Percentiles rank a stretch among this genome's conserved stretches.
Conservation (phyloP, 2,329 filamentous ascomycete species). For the Botryosphaeria dothidea region DNA sequence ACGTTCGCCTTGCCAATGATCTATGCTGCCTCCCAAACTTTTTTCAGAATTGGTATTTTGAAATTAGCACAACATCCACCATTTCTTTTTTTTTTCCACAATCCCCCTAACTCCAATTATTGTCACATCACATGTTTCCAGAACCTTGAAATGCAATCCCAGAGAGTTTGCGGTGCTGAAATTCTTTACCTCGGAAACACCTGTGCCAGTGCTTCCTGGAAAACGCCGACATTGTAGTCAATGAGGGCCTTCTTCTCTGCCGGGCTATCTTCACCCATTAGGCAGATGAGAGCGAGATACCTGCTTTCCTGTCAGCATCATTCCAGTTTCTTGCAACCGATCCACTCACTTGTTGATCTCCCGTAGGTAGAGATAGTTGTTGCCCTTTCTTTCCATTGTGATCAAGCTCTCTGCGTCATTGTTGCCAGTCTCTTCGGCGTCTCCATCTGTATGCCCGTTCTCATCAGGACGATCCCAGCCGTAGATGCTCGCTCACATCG, state of each 20-base stretch:
- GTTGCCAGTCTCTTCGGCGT: constrained; percentile 39
- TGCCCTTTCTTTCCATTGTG: constrained; percentile 58
- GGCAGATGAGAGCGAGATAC: constrained; percentile 78
- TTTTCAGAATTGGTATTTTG: neutral
- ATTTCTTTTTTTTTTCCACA: neutral
- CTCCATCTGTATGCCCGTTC: constrained; percentile 27
- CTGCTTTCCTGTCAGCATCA: constrained; percentile 36
- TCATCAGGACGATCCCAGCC: constrained; percentile 63
- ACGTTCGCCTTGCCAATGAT: neutral
- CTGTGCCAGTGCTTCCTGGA: constrained; percentile 75
- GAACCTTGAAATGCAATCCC: neutral
- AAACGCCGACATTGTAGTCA: constrained; percentile 83
- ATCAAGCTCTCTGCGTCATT: constrained; percentile 64
- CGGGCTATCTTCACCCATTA: constrained; percentile 80
- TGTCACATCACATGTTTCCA: neutral
- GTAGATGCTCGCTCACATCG: constrained; percentile 90
- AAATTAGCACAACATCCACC: neutral
- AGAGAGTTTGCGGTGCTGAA: neutral
- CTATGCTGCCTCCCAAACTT: neutral
- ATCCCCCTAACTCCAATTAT: neutral
- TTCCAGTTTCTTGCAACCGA: too few relatives aligned
- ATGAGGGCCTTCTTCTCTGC: constrained; percentile 83
- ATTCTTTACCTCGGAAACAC: constrained; percentile 63
- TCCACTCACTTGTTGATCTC: constrained; percentile 68
- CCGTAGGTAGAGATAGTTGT: constrained; percentile 63